A percentile compares a stretch with the other conserved stretches of the same genome.
Evolutionary conservation across 2,329 filamentous ascomycete genomes (phyloP).

Genomic region (Diaporthe vexans): DNA sequence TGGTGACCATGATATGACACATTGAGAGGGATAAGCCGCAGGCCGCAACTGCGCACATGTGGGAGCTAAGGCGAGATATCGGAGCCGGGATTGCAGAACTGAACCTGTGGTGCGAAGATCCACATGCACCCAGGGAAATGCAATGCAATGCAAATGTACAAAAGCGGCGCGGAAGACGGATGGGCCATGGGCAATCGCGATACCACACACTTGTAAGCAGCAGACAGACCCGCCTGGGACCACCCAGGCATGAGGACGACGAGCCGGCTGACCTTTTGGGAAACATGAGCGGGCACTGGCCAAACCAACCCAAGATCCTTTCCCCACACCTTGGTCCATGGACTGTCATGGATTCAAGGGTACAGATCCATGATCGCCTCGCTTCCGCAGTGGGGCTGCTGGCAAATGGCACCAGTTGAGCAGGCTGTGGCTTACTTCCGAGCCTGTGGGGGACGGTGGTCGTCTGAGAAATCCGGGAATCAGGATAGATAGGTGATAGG

Average conservation of each 20-base stretch:
- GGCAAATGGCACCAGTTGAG: neutral
- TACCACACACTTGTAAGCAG: neutral
- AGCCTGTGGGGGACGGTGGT: neutral
- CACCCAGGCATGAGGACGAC: neutral
- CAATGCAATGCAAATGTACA: constrained; percentile 25
- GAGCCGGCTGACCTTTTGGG: constrained; percentile 9
- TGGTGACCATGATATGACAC: constrained; percentile 26
- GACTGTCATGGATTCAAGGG: constrained; percentile 10
- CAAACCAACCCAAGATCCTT: neutral
- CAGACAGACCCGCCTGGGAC: neutral
- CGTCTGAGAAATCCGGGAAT: constrained; percentile 20
- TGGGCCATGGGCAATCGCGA: neutral
- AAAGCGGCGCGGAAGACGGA: constrained; percentile 7
- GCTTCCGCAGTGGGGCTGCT: constrained; percentile 21
- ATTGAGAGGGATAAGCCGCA: constrained; percentile 6
- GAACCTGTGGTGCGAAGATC: constrained; percentile 18
- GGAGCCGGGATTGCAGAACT: constrained; percentile 1
- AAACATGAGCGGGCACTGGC: constrained; percentile 7
- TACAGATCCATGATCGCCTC: constrained; percentile 26
- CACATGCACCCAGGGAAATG: constrained; percentile 31
- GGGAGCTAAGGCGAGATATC: constrained; percentile 24
- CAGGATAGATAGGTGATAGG: neutral
- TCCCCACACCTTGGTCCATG: constrained; percentile 14
- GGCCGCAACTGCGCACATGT: neutral
- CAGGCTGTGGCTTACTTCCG: neutral